phyloP scores from a whole-genome alignment of 345 rosid species.

The Boechera divaricarpa region DNA sequence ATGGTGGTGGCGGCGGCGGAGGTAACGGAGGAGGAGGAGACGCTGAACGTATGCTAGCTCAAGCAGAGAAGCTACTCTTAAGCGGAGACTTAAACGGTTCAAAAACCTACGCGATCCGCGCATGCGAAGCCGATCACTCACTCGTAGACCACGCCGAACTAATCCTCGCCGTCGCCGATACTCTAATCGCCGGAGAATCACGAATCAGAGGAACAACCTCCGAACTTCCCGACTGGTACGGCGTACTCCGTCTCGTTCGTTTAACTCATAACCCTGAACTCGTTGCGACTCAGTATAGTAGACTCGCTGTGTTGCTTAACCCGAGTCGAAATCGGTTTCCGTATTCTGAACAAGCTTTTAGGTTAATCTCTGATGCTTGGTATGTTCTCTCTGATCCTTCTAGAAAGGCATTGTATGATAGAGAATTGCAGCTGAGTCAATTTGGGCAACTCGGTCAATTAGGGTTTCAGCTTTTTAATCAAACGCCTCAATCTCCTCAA shows the following conservation, averaged over 20 bases:
- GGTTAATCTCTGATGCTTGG: conserved; percentile 85
- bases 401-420: conserved; percentile 73
- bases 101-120: conserved; percentile 77
- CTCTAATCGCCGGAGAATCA: conserved; percentile 71
- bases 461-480: conserved; percentile 49
- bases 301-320: conserved; percentile 68
- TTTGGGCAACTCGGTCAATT: conserved; percentile 52
- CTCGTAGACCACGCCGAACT: conserved; percentile 61
- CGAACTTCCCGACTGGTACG: conserved; percentile 69
- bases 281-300: conserved; percentile 75
- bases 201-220: conserved; percentile 33
- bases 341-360: conserved; percentile 71
- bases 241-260: conserved; percentile 75
- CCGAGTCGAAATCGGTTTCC: conserved; percentile 66
- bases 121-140: conserved; percentile 75
- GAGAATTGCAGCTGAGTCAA: conserved; percentile 68
- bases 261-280: conserved; percentile 67
- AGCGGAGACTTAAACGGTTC: conserved; percentile 80
- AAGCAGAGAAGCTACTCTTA: conserved; percentile 75
- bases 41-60: conserved; percentile 75
- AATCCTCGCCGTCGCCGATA: conserved; percentile 83
- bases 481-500: conserved; percentile 23
- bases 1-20: conserved; percentile 39
- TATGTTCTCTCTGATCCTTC: conserved; percentile 66
- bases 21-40: conserved; percentile 52